Evolutionary conservation across 2,329 filamentous ascomycete genomes (phyloP), one percentile per base, ranked within the genome.

Genomic region (Phialemonium atrogriseum): DNA sequence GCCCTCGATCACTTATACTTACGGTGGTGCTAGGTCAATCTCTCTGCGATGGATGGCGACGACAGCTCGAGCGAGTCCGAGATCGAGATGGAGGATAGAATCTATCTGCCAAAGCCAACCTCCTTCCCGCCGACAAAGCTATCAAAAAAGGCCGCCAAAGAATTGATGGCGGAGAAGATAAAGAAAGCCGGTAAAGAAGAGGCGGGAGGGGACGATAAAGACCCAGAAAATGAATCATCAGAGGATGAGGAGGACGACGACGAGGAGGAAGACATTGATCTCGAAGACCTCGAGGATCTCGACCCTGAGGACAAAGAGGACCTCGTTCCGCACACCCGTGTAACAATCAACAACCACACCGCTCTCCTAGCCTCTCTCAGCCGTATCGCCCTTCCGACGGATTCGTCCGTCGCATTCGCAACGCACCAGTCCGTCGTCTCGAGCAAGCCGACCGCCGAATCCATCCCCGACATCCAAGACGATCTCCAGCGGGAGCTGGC

Each of bases 291-390:
- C 17, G 64, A 83, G 33, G 84, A 84, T 28, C 63, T 76, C 21
- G 62, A 81, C 25, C 85, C 84, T 13, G 83, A 84, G 12, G 42
- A 43, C 30, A 42, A 45, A 24, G 51, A 55, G 41, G 87, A 93
- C 48, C 81, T 77, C 48, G 84, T 84, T 59, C 88, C 94, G 51
- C 73, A 94, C 24, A 77, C 94, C 39, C 84, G 87, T 48, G 79
- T 95, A 44, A 95, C 88, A 32, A 96, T 96, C 65, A 95, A 98
- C 73, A 98, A 98, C 66, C 88, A 84, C 33, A 69, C 84, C 43
- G 91, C 89, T 20, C 83, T 98, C 31, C 74, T 77, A 43, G 70
- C 84, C 45, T 78, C 86, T 10, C 71, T 93, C 40, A 82, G 83
- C 51, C 85, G 88, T 47, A 86, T 93, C 55, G 66, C 74, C 19